Evolutionary conservation across 768 basidiomycete genomes (phyloP).

Genomic region (Rhizopogon vinicolor): DNA sequence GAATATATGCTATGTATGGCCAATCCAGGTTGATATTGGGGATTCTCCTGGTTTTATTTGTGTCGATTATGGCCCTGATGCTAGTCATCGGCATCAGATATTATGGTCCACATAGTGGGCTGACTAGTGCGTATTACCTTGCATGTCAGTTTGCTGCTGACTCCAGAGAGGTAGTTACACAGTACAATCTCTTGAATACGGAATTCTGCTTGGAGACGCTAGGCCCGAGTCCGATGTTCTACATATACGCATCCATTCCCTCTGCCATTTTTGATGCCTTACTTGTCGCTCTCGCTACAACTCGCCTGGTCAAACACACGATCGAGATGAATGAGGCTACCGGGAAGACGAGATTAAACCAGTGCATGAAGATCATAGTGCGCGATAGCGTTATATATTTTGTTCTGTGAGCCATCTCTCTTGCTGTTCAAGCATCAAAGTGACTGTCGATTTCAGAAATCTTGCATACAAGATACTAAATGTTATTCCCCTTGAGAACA

Average conservation of each 20-base stretch:
- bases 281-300: constrained; percentile 3
- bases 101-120: background rate
- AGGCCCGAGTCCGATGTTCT: background rate
- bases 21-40: background rate
- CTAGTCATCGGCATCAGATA: background rate
- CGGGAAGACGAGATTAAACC: constrained; percentile 3
- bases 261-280: constrained; percentile 3
- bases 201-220: background rate
- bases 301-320: constrained; percentile 5
- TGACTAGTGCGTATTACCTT: background rate
- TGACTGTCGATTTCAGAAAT: background rate
- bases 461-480: background rate
- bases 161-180: background rate
- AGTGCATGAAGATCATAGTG: constrained; percentile 8
- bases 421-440: background rate
- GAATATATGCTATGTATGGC: constrained; percentile 12
- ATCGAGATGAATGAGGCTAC: constrained; percentile 1
- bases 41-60: constrained; percentile 3
- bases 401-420: constrained; percentile 2
- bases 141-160: background rate
- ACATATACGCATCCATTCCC: constrained; percentile 1
- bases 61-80: background rate
- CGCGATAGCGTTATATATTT: constrained; percentile 9
- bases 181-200: background rate
- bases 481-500: background rate